Evolutionary conservation across 495 filamentous ascomycete genomes (phyloP), one percentile per base, ranked within the genome.

Genomic region (Cladorrhinum samala): DNA sequence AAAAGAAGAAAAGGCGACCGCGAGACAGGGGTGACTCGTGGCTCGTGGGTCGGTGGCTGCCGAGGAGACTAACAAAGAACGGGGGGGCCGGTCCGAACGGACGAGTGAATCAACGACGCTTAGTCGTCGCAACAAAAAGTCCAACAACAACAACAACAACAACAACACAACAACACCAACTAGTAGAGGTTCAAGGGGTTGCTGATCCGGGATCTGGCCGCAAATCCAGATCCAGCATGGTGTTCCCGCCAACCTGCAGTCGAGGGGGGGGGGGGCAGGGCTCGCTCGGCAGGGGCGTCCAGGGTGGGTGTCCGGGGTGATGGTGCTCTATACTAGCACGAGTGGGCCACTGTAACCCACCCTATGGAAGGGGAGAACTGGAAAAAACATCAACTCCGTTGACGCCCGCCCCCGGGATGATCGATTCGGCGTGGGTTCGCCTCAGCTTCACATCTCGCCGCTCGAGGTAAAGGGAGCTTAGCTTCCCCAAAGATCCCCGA

Each of bases 181-280:
- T n/a, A n/a, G n/a, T n/a, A n/a, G n/a, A n/a, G 54, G 58, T 36
- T 46, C 51, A 40, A 46, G 58, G 53, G 42, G 27, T 54, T 40
- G 24, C 45, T 17, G 48, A 47, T 41, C 42, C 42, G 45, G 59
- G 49, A 62, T 53, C 53, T 62, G 53, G 56, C 49, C 44, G 45
- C 57, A 55, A 60, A 57, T 63, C 60, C 59, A 57, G 57, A 63
- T 60, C 51, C 52, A 53, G 57, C 49, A 52, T 39, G 37, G 49
- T 17, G 45, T 40, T 46, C 21, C 33, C 23, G 49, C 54, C n/a
- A 30, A 38, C 49, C 53, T 17, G 37, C 21, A 21, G 19, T 14
- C 20, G 6, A 42, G 39, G 39, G 14, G n/a, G n/a, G n/a, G n/a
- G n/a, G n/a, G n/a, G n/a, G n/a, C n/a, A n/a, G n/a, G 17, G 8